phyloP scores from a whole-genome alignment of 192 early-diverging fungal species.

The Podila clonocystis region DNA sequence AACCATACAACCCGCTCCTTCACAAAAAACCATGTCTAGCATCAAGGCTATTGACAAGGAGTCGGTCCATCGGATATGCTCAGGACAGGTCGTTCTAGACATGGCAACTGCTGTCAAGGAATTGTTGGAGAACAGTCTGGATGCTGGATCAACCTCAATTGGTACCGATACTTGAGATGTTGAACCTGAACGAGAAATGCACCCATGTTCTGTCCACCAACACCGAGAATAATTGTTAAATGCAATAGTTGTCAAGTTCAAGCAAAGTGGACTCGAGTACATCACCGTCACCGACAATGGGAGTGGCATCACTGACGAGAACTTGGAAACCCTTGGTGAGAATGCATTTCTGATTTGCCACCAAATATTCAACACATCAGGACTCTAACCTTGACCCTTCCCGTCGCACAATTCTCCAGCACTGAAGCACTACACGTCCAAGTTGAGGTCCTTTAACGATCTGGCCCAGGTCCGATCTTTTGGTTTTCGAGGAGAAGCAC shows the following conservation, averaged over 20 bases:
- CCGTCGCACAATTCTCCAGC: slow-evolving; percentile 48
- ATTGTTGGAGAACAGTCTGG: slow-evolving; percentile 93
- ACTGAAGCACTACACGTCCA: slow-evolving; percentile 91
- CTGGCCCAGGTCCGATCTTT: slow-evolving; percentile 80
- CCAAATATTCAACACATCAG: slow-evolving; percentile 7
- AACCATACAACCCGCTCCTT: too few species aligned
- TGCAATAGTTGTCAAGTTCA: slow-evolving; percentile 76
- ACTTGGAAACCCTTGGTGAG: slow-evolving; percentile 75
- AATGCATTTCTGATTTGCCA: slow-evolving; percentile 4
- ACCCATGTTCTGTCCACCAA: background rate
- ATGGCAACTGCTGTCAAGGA: slow-evolving; percentile 90
- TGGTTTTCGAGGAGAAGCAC: slow-evolving; percentile 95
- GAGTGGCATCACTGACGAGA: slow-evolving; percentile 70
- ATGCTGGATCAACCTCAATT: slow-evolving; percentile 84
- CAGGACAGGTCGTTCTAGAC: slow-evolving; percentile 90
- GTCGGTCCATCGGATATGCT: slow-evolving; percentile 83
- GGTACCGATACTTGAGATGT: slow-evolving; percentile 32
- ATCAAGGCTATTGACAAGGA: slow-evolving; percentile 64
- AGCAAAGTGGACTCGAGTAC: slow-evolving; percentile 78
- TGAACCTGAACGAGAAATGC: too few species aligned
- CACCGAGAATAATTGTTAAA: too few species aligned
- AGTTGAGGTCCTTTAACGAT: slow-evolving; percentile 82
- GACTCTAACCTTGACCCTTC: background rate
- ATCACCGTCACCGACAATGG: slow-evolving; percentile 93
- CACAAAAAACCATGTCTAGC: slow-evolving; percentile 23